Evolutionary conservation across 768 basidiomycete genomes (phyloP), one percentile per base, ranked within the genome.

Genomic region (Tricholoma furcatifolium): DNA sequence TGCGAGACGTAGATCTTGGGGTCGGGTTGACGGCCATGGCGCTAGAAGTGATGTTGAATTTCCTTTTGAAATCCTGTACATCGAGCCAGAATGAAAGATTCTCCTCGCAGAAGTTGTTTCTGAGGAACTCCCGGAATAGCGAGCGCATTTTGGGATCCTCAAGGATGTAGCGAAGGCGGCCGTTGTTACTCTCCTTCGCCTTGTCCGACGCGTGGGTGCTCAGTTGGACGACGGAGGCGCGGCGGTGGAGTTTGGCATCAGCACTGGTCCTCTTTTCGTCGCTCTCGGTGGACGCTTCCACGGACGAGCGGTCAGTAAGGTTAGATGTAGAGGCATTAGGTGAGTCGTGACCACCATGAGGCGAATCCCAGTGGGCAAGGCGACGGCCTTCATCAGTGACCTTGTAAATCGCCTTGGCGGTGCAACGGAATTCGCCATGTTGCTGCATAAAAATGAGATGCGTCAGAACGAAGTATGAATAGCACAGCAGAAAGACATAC

Each of bases 31-130:
- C 78, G 7, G 88, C 88, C 53, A 88, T 83, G 11, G 94, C 95
- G 61, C 86, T 93, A 4, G 93, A 96, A 0, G 97, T 97, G 52
- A 94, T 98, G 64, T 84, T 86, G 74, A 99, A 99, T 67, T 94
- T 89, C 63, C 88, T 83, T 73, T 93, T 95, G 76, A 99, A 97
- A 67, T 99, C 97, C 67, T 93, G 83, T 2, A 98, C 95, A 64
- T 99, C 97, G 51, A 98, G 68, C 91, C 93, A 99, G 74, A 98
- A 99, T 43, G 88, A 87, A 59, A 99, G 73, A 67, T 99, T 99
- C 76, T 99, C 97, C 66, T 99, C 97, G 72, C 93, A 98, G 67
- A 97, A 98, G 69, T 98, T 98, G 51, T 84, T 79, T 30, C 92
- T 83, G 50, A 99, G 71, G 75, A 94, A 96, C 58, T 98, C 97